Evolutionary conservation across 2,329 filamentous ascomycete species (phyloP).

Genomic region (Hypoxylon sp.): DNA sequence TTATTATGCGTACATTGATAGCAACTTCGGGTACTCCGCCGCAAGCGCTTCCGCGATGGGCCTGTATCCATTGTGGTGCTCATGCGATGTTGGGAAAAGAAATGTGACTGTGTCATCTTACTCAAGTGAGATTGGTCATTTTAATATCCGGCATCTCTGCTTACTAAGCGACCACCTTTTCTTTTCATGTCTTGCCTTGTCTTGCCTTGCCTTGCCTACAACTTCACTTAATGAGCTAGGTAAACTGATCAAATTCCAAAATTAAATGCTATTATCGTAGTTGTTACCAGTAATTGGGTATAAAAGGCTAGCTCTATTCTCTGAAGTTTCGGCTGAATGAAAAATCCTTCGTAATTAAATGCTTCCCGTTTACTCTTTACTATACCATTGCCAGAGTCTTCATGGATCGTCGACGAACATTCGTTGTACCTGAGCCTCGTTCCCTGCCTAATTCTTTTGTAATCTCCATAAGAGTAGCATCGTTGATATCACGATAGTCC

Average conservation of each 20-base stretch:
- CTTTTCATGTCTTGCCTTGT: no score
- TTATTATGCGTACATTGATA: conserved; percentile 21
- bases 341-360: no score
- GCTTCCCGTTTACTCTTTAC: not conserved
- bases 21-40: conserved; percentile 22
- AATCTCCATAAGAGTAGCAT: conserved; percentile 2
- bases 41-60: conserved; percentile 16
- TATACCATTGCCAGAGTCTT: conserved; percentile 10
- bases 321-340: no score
- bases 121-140: not conserved
- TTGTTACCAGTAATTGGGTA: not conserved
- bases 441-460: conserved; percentile 2
- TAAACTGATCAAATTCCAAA: not conserved
- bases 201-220: no score
- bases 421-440: conserved; percentile 9
- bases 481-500: not conserved
- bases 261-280: not conserved
- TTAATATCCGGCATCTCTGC: not conserved
- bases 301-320: no score
- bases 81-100: not conserved
- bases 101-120: not conserved
- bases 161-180: not conserved
- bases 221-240: not conserved
- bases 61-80: conserved; percentile 11
- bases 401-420: conserved; percentile 6